Evolutionary conservation across 2,329 filamentous ascomycete genomes (phyloP).

Genomic region (Pseudocercospora cruenta): DNA sequence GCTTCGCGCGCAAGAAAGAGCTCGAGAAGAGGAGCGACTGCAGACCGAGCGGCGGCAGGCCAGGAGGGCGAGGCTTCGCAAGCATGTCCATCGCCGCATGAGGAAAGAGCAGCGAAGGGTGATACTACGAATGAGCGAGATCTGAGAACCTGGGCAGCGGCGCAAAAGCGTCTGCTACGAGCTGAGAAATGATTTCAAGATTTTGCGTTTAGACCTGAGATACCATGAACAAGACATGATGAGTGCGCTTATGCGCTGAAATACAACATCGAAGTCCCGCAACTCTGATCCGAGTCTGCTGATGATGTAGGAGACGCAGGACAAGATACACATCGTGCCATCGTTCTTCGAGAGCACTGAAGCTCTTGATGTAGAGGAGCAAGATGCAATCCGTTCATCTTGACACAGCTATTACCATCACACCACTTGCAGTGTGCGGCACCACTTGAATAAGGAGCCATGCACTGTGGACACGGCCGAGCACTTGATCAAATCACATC

Average conservation of each 20-base stretch:
- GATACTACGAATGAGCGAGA: neutral
- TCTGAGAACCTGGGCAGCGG: neutral
- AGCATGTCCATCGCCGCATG: neutral
- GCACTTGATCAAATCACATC: no score
- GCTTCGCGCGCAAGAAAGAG: neutral
- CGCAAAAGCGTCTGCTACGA: neutral
- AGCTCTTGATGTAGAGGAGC: no score
- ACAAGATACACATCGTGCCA: no score
- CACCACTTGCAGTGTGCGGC: no score
- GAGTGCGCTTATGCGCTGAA: neutral
- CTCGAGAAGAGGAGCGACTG: neutral
- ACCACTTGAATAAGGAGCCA: no score
- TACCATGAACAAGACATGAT: constrained; percentile 1
- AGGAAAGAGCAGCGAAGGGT: neutral
- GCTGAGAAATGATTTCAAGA: neutral
- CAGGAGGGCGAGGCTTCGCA: neutral
- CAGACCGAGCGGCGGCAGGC: neutral
- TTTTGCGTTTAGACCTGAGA: neutral
- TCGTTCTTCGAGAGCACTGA: no score
- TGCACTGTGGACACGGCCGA: no score
- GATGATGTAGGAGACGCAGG: no score
- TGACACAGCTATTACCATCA: no score
- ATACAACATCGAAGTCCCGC: no score
- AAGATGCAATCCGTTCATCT: no score
- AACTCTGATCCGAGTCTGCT: no score